Conservation (phyloP, 2,329 filamentous ascomycete genomes). For the Fusarium sp. region DNA sequence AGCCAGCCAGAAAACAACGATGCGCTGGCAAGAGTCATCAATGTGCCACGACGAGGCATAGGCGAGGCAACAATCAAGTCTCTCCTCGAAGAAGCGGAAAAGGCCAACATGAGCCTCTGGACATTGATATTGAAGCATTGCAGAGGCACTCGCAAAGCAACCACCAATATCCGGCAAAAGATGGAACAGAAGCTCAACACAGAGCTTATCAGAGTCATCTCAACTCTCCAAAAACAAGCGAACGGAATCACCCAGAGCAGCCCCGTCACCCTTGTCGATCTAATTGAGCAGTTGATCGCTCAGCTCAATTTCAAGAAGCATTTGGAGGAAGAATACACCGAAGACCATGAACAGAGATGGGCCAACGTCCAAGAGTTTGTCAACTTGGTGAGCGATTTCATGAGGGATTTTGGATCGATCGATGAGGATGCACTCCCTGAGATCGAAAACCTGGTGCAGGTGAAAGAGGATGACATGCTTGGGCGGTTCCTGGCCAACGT, state of each 20-base stretch:
- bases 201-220: constrained; percentile 60
- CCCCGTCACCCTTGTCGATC: constrained; percentile 56
- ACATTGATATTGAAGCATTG: constrained; percentile 71
- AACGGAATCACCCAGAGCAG: constrained; percentile 44
- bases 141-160: constrained; percentile 60
- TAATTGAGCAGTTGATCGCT: constrained; percentile 67
- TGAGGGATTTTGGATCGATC: constrained; percentile 54
- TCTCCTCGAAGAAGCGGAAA: constrained; percentile 82
- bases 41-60: constrained; percentile 83
- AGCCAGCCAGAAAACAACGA: constrained; percentile 90
- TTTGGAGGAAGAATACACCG: constrained; percentile 76
- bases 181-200: constrained; percentile 67
- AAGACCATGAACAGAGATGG: constrained; percentile 84
- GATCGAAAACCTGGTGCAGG: constrained; percentile 79
- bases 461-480: constrained; percentile 72
- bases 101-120: constrained; percentile 79
- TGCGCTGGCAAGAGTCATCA: constrained; percentile 85
- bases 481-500: constrained; percentile 91
- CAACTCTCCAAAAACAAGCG: constrained; percentile 47
- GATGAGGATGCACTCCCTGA: constrained; percentile 71
- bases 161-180: constrained; percentile 62
- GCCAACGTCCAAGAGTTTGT: constrained; percentile 92
- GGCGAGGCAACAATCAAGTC: constrained; percentile 82
- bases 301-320: constrained; percentile 81
- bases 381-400: constrained; percentile 80